These are phyloP conservation scores for Sporothrix dimorphospora DNA, from an alignment of 2,329 filamentous ascomycete genomes.

Conservation along the genomic window DNA sequence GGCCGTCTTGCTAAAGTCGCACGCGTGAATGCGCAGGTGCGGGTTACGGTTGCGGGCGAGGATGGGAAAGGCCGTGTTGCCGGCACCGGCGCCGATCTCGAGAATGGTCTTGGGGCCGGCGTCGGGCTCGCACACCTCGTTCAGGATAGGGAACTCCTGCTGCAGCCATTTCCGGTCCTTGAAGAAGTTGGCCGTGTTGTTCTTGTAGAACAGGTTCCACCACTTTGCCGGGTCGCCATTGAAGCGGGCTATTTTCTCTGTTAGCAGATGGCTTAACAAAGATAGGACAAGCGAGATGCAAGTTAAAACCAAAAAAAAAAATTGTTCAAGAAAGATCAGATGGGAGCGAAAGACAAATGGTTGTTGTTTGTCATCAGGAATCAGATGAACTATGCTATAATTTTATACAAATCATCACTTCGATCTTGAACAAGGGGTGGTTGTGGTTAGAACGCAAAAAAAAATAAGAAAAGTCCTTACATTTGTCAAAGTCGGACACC, in stretches of 20 bases:
- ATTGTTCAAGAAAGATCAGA: constrained; percentile 52
- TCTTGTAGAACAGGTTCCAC: constrained; percentile 99
- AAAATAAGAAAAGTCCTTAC: constrained; percentile 47
- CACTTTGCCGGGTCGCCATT: constrained; percentile 89
- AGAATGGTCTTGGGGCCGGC: constrained; percentile 73
- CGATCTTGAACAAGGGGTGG: constrained; percentile 35
- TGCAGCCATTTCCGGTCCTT: constrained; percentile 97
- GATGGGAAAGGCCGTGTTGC: constrained; percentile 95
- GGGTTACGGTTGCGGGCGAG: constrained; percentile 82
- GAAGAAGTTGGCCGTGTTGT: constrained; percentile 97
- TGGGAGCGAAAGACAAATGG: constrained; percentile 72
- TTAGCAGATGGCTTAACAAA: constrained; percentile 25
- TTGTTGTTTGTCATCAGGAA: constrained; percentile 64
- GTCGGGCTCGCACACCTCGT: constrained; percentile 69
- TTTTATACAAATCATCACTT: constrained; percentile 52
- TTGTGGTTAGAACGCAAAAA: constrained; percentile 17
- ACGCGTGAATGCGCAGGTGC: constrained; percentile 82
- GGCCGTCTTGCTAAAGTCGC: constrained; percentile 93
- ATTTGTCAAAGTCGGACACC: constrained; percentile 91
- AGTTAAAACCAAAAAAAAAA: constrained; percentile 9
- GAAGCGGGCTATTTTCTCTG: constrained; percentile 66
- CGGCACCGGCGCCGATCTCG: constrained; percentile 92
- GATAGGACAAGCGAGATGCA: background rate
- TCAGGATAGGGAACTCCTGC: constrained; percentile 92
- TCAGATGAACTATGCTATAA: constrained; percentile 75